These are phyloP conservation scores for Neurospora africana DNA, from an alignment of 495 filamentous ascomycete genomes.

Conservation along the genomic window DNA sequence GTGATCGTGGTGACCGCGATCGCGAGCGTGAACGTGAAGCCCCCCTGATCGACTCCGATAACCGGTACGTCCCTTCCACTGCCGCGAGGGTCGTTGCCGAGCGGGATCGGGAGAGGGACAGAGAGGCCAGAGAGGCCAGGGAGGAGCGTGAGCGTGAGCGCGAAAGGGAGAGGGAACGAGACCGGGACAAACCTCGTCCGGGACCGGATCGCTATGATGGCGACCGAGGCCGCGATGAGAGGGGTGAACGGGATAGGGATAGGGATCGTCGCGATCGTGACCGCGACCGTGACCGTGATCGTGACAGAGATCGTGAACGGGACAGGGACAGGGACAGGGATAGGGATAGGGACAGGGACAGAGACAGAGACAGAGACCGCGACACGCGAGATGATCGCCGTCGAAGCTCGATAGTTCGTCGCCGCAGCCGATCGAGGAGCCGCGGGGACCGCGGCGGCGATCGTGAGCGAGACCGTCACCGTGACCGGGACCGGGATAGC, in stretches of 20 bases:
- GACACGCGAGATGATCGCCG: constrained; percentile 7
- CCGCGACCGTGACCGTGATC: constrained; percentile 26
- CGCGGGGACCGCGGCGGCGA: constrained; percentile 9
- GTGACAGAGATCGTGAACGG: constrained; percentile 16
- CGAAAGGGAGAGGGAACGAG: constrained; percentile 30
- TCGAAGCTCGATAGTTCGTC: constrained; percentile 3
- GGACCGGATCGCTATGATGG: constrained; percentile 10
- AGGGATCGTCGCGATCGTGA: constrained; percentile 18
- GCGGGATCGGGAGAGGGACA: constrained; percentile 28
- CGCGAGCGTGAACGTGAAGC: constrained; percentile 16
- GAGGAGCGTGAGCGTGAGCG: constrained; percentile 15
- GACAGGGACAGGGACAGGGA: constrained; percentile 31
- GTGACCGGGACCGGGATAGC: constrained; percentile 4
- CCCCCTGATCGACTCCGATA: constrained; percentile 6
- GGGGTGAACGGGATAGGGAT: constrained; percentile 12
- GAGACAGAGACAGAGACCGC: constrained; percentile 30
- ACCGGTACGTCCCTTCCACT: constrained; percentile 5
- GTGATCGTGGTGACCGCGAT: constrained; percentile 12
- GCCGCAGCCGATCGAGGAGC: constrained; percentile 4
- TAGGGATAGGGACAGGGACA: constrained; percentile 9
- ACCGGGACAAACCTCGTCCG: constrained; percentile 10
- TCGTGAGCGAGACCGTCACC: not conserved
- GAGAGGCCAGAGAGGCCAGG: not conserved
- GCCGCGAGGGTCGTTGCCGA: constrained; percentile 16
- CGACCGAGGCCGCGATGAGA: constrained; percentile 11